These are phyloP conservation scores for Oehlia diaphana DNA, from an alignment of 192 early-diverging fungal species.

Conservation along the genomic window DNA sequence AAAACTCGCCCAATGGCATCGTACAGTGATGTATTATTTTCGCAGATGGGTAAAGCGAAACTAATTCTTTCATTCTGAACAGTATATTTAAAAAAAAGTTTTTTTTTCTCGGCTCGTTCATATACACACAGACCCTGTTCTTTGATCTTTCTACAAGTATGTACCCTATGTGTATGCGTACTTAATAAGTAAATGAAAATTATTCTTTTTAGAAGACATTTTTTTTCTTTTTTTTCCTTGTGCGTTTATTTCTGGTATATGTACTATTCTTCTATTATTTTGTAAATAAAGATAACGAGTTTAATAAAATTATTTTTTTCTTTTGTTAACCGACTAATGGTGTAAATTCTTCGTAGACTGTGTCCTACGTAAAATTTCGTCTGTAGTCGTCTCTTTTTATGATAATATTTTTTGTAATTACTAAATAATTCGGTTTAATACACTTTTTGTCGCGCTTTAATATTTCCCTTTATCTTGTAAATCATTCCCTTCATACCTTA, in stretches of 20 bases:
- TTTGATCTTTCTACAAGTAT: neutral
- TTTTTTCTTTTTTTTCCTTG: neutral
- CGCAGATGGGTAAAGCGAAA: neutral
- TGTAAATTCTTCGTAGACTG: constrained; percentile 7
- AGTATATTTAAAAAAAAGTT: neutral
- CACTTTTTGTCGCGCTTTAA: neutral
- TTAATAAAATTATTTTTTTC: neutral
- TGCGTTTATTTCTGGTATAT: neutral
- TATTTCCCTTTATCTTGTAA: neutral
- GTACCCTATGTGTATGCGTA: constrained; percentile 3
- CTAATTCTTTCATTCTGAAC: neutral
- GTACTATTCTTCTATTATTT: neutral
- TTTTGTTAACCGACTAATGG: neutral
- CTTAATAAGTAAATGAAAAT: neutral
- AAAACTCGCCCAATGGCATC: neutral
- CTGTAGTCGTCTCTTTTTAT: neutral
- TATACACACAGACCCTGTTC: neutral
- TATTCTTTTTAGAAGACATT: no score
- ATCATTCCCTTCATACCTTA: neutral
- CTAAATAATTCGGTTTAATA: neutral
- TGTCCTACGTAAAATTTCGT: constrained; percentile 7
- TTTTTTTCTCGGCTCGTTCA: neutral
- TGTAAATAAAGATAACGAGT: neutral
- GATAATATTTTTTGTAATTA: neutral
- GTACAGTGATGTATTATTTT: neutral